phyloP scores from a whole-genome alignment of 1,139 yeast genomes.

The Yamadazyma dendronema region DNA sequence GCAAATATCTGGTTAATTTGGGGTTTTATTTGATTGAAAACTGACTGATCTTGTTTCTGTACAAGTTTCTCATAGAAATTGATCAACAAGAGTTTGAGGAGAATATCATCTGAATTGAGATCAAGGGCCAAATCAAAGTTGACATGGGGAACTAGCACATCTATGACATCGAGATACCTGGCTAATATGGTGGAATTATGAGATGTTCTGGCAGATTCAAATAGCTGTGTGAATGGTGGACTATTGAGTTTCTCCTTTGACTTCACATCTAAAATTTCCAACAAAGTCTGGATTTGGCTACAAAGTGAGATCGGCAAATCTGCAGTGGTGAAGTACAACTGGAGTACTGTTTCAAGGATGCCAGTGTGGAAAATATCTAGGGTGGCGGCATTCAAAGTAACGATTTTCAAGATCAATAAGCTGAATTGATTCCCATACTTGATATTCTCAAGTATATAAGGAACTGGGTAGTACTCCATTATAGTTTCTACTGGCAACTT shows the following conservation, averaged over 20 bases:
- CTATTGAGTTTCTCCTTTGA: slow-evolving; percentile 7
- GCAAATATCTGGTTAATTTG: slow-evolving; percentile 13
- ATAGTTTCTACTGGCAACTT: slow-evolving; percentile 19
- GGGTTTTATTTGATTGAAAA: slow-evolving; percentile 16
- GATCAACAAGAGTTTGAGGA: slow-evolving; percentile 14
- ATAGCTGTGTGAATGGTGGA: slow-evolving; percentile 8
- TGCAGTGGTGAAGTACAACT: slow-evolving; percentile 6
- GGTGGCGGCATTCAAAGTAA: slow-evolving; percentile 18
- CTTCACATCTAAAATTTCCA: slow-evolving; percentile 2
- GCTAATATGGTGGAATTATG: slow-evolving; percentile 19
- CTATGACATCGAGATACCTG: slow-evolving; percentile 25
- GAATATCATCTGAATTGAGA: slow-evolving; percentile 11
- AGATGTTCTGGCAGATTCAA: slow-evolving; percentile 6
- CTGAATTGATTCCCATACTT: slow-evolving; percentile 12
- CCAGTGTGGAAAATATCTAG: slow-evolving; percentile 15
- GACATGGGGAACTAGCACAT: slow-evolving; percentile 17
- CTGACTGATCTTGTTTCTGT: slow-evolving; percentile 5
- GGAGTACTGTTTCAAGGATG: slow-evolving; percentile 5
- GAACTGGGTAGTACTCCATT: slow-evolving; percentile 20
- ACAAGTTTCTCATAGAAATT: slow-evolving; percentile 29
- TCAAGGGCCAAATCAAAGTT: slow-evolving; percentile 8
- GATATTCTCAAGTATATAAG: slow-evolving; percentile 19
- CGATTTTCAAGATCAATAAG: slow-evolving; percentile 20
- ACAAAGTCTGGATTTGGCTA: slow-evolving; percentile 21
- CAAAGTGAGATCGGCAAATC: slow-evolving; percentile 14